phyloP scores from a whole-genome alignment of 441 rosid genomes.

The Lagerstroemia fauriei region DNA sequence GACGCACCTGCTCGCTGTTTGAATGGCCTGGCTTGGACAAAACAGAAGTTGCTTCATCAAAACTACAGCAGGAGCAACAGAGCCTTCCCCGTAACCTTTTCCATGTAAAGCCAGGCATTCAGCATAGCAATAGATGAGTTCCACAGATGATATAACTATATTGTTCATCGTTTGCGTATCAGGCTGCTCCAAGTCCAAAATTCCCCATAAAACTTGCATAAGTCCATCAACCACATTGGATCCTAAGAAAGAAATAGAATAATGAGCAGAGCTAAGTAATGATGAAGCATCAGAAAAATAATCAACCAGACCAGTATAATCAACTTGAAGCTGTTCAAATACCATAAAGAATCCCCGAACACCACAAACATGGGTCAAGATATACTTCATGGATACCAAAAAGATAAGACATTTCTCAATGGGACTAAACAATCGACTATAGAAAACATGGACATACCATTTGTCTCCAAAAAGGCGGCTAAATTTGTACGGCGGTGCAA shows the following conservation, averaged over 20 bases:
- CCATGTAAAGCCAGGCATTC: constrained; percentile 93
- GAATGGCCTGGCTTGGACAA: constrained; percentile 84
- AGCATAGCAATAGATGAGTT: constrained; percentile 91
- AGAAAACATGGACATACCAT: constrained; percentile 50
- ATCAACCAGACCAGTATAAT: neutral
- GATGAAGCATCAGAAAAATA: neutral
- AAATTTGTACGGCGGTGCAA: constrained; percentile 89
- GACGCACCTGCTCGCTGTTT: constrained; percentile 94
- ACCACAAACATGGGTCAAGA: neutral
- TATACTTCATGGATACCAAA: neutral
- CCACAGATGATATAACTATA: constrained; percentile 90
- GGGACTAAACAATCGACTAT: neutral
- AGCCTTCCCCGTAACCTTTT: constrained; percentile 55
- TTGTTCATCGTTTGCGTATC: constrained; percentile 96
- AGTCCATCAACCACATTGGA: constrained; percentile 92
- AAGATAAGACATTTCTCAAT: neutral
- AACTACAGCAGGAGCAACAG: constrained; percentile 93
- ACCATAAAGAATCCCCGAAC: neutral
- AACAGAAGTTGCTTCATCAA: constrained; percentile 84
- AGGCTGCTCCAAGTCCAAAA: constrained; percentile 92
- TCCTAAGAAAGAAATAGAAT: constrained; percentile 49
- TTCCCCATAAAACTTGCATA: constrained; percentile 97
- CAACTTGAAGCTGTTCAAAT: neutral
- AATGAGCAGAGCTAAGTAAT: constrained; percentile 9
- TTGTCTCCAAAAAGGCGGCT: constrained; percentile 71